These are phyloP conservation scores for Graphilbum sp. DNA, from an alignment of 2,329 filamentous ascomycete genomes.

Conservation along the genomic window DNA sequence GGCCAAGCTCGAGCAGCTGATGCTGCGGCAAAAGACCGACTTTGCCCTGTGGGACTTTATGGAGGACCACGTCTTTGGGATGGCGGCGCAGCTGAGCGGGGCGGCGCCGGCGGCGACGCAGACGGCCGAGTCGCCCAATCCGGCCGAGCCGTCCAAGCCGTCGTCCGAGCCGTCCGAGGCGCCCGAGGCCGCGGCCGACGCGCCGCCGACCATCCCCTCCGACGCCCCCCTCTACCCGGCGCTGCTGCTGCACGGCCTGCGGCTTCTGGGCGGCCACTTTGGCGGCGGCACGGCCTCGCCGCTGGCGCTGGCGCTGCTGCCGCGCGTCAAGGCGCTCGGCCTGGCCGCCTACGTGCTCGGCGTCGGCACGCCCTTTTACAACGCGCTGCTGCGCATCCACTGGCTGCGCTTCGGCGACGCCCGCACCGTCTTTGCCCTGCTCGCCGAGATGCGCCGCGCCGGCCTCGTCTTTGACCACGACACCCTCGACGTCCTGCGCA, in stretches of 20 bases:
- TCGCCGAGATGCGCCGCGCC: slow-evolving; percentile 49
- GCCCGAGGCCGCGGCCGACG: no score
- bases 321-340: slow-evolving; percentile 50
- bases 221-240: slow-evolving; percentile 50
- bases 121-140: no score
- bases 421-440: slow-evolving; percentile 32
- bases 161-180: no score
- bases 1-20: slow-evolving; percentile 26
- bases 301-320: slow-evolving; percentile 43
- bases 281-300: slow-evolving; percentile 31
- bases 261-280: slow-evolving; percentile 41
- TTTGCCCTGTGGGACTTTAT: slow-evolving; percentile 50
- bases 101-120: background rate
- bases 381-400: slow-evolving; percentile 43
- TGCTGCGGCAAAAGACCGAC: slow-evolving; percentile 42
- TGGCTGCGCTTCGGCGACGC: slow-evolving; percentile 47
- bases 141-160: no score
- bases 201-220: no score
- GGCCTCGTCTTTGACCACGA: slow-evolving; percentile 39
- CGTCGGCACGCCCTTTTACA: slow-evolving; percentile 53
- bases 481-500: slow-evolving; percentile 23
- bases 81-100: slow-evolving; percentile 31
- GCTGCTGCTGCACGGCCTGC: slow-evolving; percentile 40
- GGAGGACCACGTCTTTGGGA: slow-evolving; percentile 48
- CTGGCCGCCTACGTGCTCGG: slow-evolving; percentile 56